Evolutionary conservation across 495 filamentous ascomycete species (phyloP).

Genomic region (Tuber calosporum): DNA sequence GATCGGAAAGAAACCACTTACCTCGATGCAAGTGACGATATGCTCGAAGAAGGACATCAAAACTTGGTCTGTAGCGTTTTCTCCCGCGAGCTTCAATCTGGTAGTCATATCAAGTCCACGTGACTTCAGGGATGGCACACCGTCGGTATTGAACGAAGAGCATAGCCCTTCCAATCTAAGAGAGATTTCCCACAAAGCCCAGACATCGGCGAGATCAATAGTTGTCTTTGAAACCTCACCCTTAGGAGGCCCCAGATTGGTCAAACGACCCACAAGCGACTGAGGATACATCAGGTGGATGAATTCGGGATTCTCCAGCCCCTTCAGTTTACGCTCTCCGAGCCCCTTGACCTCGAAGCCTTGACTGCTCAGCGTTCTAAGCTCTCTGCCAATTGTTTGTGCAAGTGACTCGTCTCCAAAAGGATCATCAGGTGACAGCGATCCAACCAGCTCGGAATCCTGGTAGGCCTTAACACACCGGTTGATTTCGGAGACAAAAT

Average conservation of each 20-base stretch:
- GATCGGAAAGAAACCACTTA: slow-evolving; percentile 45
- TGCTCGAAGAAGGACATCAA: slow-evolving; percentile 84
- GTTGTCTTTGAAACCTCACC: slow-evolving; percentile 49
- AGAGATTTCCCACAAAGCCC: slow-evolving; percentile 83
- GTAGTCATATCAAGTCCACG: slow-evolving; percentile 76
- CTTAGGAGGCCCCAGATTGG: slow-evolving; percentile 48
- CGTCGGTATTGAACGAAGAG: slow-evolving; percentile 62
- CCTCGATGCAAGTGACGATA: slow-evolving; percentile 90
- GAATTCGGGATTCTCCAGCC: slow-evolving; percentile 92
- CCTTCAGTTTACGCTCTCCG: slow-evolving; percentile 87
- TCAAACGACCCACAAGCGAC: slow-evolving; percentile 71
- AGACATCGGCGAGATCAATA: slow-evolving; percentile 73
- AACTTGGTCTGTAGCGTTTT: slow-evolving; percentile 79
- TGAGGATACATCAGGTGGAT: slow-evolving; percentile 92
- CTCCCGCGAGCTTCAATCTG: slow-evolving; percentile 72
- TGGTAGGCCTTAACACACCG: slow-evolving; percentile 77
- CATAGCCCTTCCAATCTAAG: slow-evolving; percentile 88
- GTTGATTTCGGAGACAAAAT: slow-evolving; percentile 94
- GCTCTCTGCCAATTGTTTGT: slow-evolving; percentile 72
- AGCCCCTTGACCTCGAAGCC: slow-evolving; percentile 96
- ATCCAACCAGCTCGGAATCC: slow-evolving; percentile 63
- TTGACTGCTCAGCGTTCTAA: slow-evolving; percentile 77
- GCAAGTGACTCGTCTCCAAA: slow-evolving; percentile 64
- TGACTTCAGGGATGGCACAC: slow-evolving; percentile 52
- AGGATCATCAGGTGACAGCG: slow-evolving; percentile 60